Evolutionary conservation across 768 basidiomycete species (phyloP).

Genomic region (Termitomyces sp.): DNA sequence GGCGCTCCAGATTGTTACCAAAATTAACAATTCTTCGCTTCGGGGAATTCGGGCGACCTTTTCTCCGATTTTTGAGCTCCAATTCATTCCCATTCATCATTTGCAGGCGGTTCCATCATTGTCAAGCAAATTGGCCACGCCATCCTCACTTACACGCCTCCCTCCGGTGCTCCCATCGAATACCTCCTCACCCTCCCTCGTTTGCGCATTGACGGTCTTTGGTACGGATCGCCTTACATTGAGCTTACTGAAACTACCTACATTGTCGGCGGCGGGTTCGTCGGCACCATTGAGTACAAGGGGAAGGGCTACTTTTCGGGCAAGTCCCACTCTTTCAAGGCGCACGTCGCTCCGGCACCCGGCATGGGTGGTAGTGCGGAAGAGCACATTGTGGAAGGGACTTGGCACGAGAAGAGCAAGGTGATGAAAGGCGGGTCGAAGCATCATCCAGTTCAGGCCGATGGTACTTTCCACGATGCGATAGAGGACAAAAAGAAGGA

Average conservation of each 20-base stretch:
- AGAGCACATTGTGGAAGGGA: conserved; percentile 69
- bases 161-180: conserved; percentile 45
- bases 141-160: conserved; percentile 64
- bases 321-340: conserved; percentile 92
- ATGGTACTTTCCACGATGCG: conserved; percentile 74
- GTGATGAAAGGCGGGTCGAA: conserved; percentile 30
- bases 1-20: too few species aligned
- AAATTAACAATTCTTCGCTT: too few species aligned
- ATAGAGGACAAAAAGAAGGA: conserved; percentile 65
- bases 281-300: conserved; percentile 82
- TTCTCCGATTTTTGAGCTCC: neutral
- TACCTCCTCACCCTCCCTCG: conserved; percentile 92
- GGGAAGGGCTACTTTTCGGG: conserved; percentile 96
- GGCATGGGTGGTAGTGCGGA: conserved; percentile 15
- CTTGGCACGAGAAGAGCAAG: conserved; percentile 74
- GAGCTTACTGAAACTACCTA: conserved; percentile 83
- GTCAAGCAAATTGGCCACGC: conserved; percentile 98
- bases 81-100: neutral
- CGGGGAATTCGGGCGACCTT: neutral
- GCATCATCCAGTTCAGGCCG: conserved; percentile 18
- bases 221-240: conserved; percentile 90
- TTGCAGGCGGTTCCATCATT: conserved; percentile 63
- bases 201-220: conserved; percentile 90
- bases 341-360: conserved; percentile 51
- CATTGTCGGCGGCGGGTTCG: conserved; percentile 53